Conservation (phyloP, 345 rosid genomes). For the Euphorbia peplus region DNA sequence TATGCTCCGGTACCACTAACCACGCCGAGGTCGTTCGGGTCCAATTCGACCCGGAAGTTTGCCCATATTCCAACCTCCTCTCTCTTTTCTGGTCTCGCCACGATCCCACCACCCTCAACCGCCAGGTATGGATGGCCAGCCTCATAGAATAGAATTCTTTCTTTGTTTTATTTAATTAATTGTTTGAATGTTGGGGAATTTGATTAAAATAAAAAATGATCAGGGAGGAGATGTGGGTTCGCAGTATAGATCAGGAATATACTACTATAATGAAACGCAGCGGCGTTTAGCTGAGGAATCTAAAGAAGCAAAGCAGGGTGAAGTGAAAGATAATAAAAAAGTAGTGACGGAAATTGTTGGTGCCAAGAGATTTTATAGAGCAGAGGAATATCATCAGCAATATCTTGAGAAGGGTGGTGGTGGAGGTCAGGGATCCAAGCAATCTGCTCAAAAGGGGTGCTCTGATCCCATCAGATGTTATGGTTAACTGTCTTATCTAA, state of each 20-base stretch:
- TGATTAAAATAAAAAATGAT: neutral
- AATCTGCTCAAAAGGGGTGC: conserved; percentile 68
- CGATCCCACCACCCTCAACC: conserved; percentile 81
- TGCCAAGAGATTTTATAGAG: conserved; percentile 71
- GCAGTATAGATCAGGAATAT: conserved; percentile 86
- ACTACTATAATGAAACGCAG: conserved; percentile 58
- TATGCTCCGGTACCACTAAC: conserved; percentile 64
- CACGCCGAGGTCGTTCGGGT: conserved; percentile 82
- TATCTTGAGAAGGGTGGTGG: conserved; percentile 77
- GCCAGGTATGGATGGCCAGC: conserved; percentile 44
- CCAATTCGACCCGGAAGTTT: conserved; percentile 66
- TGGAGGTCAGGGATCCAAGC: conserved; percentile 52
- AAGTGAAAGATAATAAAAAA: conserved; percentile 42
- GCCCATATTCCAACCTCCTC: conserved; percentile 55
- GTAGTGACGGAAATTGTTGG: conserved; percentile 75
- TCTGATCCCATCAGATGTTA: conserved; percentile 77
- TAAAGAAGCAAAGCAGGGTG: conserved; percentile 56
- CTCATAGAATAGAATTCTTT: too few species aligned
- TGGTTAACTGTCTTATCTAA: too few species aligned
- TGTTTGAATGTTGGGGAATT: neutral
- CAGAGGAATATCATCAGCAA: conserved; percentile 79
- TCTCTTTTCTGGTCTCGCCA: conserved; percentile 73
- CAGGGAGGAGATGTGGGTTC: conserved; percentile 81
- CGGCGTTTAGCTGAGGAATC: conserved; percentile 52
- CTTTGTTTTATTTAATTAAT: neutral